A percentile compares a stretch with the other conserved stretches of the same genome.
These are phyloP conservation scores for Rhizoclosmatium hyalinum DNA, from an alignment of 371 early-diverging fungal species.

Conservation along the genomic window DNA sequence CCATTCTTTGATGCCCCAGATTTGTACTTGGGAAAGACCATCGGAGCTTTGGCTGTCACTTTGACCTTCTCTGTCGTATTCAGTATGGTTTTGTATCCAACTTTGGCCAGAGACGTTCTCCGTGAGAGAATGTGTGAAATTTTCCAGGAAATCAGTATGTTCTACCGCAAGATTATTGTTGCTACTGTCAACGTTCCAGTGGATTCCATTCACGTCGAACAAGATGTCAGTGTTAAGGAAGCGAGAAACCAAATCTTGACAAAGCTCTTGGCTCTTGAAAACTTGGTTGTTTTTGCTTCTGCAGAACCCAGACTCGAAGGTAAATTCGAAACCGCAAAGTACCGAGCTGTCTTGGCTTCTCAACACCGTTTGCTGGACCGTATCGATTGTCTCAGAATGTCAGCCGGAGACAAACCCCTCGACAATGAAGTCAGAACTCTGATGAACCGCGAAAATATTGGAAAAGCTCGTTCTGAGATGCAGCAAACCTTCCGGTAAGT, in stretches of 20 bases:
- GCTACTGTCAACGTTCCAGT: conserved; percentile 20
- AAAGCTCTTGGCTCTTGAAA: conserved; percentile 20
- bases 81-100: conserved; percentile 39
- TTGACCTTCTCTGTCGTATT: conserved; percentile 34
- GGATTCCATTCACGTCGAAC: conserved; percentile 6
- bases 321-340: conserved; percentile 20
- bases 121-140: conserved; percentile 29
- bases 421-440: conserved; percentile 4
- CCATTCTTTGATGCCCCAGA: conserved; percentile 29
- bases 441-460: neutral
- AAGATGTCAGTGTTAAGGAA: conserved; percentile 11
- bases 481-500: conserved; percentile 27
- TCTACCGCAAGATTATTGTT: conserved; percentile 27
- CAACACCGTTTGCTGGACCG: conserved; percentile 26
- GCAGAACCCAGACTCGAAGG: conserved; percentile 35
- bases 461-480: conserved; percentile 17
- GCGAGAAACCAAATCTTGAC: conserved; percentile 13
- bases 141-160: conserved; percentile 33
- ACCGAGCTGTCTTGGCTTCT: conserved; percentile 26
- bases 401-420: conserved; percentile 16
- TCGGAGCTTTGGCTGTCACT: conserved; percentile 27
- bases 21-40: conserved; percentile 30
- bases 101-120: conserved; percentile 33
- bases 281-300: conserved; percentile 30
- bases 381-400: conserved; percentile 14